A percentile compares a stretch with the other conserved stretches of the same genome.
Conservation (phyloP, 768 basidiomycete genomes). For the Sporobolomyces phaffii region DNA sequence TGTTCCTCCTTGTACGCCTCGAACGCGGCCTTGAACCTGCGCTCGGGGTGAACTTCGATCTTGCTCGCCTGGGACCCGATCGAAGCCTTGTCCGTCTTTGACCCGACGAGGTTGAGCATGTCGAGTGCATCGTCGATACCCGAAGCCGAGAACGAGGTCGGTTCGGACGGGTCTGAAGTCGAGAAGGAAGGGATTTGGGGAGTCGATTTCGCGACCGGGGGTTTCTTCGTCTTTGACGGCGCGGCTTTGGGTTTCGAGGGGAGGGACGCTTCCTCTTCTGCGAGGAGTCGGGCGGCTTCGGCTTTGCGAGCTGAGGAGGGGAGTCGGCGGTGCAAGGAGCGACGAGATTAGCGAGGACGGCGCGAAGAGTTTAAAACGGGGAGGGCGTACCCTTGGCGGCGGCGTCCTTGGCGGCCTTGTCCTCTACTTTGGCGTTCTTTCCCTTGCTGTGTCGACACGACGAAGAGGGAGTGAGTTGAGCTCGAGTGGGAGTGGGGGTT, state of each 20-base stretch:
- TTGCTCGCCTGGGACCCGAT: constrained; percentile 44
- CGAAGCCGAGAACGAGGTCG: constrained; percentile 28
- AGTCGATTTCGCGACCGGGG: constrained; percentile 32
- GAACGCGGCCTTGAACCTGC: constrained; percentile 51
- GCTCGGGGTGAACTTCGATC: constrained; percentile 43
- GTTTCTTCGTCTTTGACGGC: constrained; percentile 37
- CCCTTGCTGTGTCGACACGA: constrained; percentile 12
- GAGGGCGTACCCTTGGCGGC: constrained; percentile 1
- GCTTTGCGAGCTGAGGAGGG: constrained; percentile 29
- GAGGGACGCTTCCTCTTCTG: constrained; percentile 40
- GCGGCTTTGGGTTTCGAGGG: constrained; percentile 40
- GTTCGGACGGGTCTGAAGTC: constrained; percentile 9
- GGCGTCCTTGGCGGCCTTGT: constrained; percentile 29
- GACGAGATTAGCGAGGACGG: background rate
- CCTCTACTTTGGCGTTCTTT: constrained; percentile 22
- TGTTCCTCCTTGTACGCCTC: constrained; percentile 49
- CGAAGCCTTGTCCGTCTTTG: constrained; percentile 47
- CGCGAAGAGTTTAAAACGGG: background rate
- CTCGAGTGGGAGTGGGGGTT: background rate
- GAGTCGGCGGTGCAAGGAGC: background rate
- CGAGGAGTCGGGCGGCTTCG: constrained; percentile 40
- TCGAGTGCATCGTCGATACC: constrained; percentile 46
- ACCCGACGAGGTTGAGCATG: constrained; percentile 48
- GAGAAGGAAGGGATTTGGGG: constrained; percentile 40
- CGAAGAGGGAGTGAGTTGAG: background rate